Conservation (phyloP, 2,329 filamentous ascomycete genomes). For the Alternaria sp. region DNA sequence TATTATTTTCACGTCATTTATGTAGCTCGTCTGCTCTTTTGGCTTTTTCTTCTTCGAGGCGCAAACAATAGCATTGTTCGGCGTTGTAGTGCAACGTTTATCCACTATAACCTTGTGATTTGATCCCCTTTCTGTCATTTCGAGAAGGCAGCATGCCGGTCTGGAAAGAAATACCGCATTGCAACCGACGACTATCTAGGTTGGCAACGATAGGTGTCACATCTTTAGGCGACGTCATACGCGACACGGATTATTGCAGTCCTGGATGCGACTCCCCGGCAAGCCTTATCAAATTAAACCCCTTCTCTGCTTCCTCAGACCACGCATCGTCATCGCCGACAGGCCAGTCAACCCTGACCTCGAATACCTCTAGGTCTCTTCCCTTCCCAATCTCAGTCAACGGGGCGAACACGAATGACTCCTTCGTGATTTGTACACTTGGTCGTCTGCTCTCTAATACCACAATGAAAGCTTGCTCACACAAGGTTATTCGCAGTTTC, state of each 20-base stretch:
- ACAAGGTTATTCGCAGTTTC: background rate
- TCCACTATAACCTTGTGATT: background rate
- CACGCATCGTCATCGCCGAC: conserved; percentile 2
- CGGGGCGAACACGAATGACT: conserved; percentile 2
- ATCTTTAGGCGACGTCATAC: background rate
- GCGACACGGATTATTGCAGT: background rate
- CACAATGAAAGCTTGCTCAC: background rate
- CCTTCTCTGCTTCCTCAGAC: conserved; percentile 1
- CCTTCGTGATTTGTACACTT: background rate
- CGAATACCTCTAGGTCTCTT: conserved; percentile 5
- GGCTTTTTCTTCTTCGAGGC: background rate
- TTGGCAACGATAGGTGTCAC: background rate
- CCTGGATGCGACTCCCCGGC: background rate
- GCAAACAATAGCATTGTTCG: background rate
- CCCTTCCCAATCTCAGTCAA: background rate
- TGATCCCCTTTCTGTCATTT: background rate
- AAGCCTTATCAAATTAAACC: conserved; percentile 1
- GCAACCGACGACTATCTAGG: background rate
- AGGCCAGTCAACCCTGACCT: conserved; percentile 14
- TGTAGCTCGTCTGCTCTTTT: background rate
- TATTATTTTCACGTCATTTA: background rate
- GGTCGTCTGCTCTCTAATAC: background rate
- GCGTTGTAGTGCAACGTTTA: background rate
- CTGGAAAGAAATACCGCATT: background rate
- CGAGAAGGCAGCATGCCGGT: background rate